Conservation (phyloP, 306 rosid species). For the Mimosa bimucronata region DNA sequence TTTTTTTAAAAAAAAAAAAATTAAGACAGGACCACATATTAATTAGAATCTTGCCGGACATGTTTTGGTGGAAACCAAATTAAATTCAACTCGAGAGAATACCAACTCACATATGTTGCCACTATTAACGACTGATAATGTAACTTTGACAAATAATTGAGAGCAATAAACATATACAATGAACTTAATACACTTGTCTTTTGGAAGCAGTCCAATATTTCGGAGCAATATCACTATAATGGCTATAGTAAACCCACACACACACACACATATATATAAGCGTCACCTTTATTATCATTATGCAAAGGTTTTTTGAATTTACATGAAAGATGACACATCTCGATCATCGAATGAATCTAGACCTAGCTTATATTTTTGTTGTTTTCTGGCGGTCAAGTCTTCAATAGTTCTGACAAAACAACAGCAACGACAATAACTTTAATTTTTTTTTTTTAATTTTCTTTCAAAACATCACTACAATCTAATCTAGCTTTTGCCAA, state of each 20-base stretch:
- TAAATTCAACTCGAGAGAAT: conserved; percentile 18
- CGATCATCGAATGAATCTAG: conserved; percentile 1
- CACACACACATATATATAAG: too few relatives aligned
- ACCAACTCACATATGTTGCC: conserved; percentile 32
- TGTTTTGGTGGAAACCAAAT: conserved; percentile 23
- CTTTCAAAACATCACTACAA: not conserved
- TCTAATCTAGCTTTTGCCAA: not conserved
- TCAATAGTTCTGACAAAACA: not conserved
- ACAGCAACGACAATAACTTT: not conserved
- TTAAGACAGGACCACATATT: conserved; percentile 36
- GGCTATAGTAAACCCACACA: conserved; percentile 34
- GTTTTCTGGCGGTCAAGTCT: not conserved
- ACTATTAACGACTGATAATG: conserved; percentile 34
- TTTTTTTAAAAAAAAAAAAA: not conserved
- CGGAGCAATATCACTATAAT: conserved; percentile 6
- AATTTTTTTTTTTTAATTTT: not conserved
- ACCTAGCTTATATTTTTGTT: conserved; percentile 6
- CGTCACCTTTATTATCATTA: not conserved
- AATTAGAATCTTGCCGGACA: conserved; percentile 21
- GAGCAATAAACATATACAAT: conserved; percentile 23
- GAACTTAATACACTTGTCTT: conserved; percentile 4
- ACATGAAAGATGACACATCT: not conserved
- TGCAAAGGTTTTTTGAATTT: not conserved
- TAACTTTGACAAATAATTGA: conserved; percentile 22
- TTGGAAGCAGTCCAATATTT: conserved; percentile 9